phyloP scores from a whole-genome alignment of 108 stramenopile genomes.

The Cyclostephanos tholiformis region DNA sequence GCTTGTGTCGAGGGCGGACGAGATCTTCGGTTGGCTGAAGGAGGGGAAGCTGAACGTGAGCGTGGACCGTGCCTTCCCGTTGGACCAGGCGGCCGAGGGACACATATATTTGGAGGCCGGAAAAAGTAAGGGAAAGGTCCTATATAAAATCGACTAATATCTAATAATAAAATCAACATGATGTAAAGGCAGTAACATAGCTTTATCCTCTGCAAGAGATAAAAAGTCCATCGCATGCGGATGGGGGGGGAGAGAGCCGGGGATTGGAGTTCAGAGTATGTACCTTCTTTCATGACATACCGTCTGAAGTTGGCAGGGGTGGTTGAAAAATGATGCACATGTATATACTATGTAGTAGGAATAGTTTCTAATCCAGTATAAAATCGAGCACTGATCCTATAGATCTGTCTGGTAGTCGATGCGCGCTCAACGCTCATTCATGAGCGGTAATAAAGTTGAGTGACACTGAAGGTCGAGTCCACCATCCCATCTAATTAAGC shows the following conservation, averaged over 20 bases:
- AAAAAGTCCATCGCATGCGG: no score
- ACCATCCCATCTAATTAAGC: background rate
- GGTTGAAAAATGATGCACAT: no score
- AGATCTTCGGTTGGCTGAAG: slow-evolving; percentile 62
- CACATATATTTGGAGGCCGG: slow-evolving; percentile 63
- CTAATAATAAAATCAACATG: no score
- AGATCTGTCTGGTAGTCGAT: no score
- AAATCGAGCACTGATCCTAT: no score
- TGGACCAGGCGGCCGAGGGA: slow-evolving; percentile 58
- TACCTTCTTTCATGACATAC: no score
- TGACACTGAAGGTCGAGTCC: background rate
- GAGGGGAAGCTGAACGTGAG: slow-evolving; percentile 56
- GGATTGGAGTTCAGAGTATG: no score
- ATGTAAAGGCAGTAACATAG: background rate
- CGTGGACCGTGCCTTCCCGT: slow-evolving; percentile 53
- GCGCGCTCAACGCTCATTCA: background rate
- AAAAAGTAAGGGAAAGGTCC: slow-evolving; percentile 61
- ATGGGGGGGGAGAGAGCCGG: no score
- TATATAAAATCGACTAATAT: slow-evolving; percentile 43
- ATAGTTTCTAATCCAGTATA: no score
- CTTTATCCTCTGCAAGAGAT: no score
- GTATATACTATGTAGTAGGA: no score
- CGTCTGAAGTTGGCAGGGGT: no score
- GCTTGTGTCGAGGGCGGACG: slow-evolving; percentile 48
- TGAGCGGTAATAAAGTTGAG: background rate